These are phyloP conservation scores for Ganoderma multipileum DNA, from an alignment of 1,284 basidiomycete species.

Conservation along the genomic window DNA sequence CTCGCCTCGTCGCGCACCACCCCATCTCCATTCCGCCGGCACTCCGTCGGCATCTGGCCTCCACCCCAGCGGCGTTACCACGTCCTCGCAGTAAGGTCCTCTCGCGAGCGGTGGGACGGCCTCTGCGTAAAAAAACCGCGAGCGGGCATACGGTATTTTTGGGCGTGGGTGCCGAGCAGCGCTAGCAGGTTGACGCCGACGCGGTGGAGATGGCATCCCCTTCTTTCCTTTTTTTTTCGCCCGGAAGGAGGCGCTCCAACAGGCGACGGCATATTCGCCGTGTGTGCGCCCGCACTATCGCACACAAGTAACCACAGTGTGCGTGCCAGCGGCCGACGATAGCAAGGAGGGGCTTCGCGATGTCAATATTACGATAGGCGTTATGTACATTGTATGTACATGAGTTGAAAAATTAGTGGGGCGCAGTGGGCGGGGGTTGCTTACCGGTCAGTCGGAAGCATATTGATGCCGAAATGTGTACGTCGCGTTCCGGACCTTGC, in stretches of 20 bases:
- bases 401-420: background rate
- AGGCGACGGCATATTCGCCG: background rate
- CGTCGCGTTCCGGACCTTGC: background rate
- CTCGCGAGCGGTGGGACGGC: background rate
- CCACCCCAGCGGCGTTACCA: constrained; percentile 1
- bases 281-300: background rate
- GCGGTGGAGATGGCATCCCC: background rate
- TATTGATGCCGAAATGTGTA: background rate
- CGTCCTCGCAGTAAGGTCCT: background rate
- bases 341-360: background rate
- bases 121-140: background rate
- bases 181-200: background rate
- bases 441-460: constrained; percentile 1
- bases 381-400: background rate
- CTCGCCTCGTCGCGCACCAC: background rate
- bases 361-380: background rate
- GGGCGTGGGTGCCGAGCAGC: constrained; percentile 22
- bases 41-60: constrained; percentile 10
- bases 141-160: constrained; percentile 18
- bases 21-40: constrained; percentile 12
- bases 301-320: constrained; percentile 9
- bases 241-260: background rate
- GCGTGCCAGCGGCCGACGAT: background rate
- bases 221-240: background rate
- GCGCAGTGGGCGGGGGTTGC: background rate